Conservation (phyloP, 2,329 filamentous ascomycete species). For the Aspergillus alliaceus region DNA sequence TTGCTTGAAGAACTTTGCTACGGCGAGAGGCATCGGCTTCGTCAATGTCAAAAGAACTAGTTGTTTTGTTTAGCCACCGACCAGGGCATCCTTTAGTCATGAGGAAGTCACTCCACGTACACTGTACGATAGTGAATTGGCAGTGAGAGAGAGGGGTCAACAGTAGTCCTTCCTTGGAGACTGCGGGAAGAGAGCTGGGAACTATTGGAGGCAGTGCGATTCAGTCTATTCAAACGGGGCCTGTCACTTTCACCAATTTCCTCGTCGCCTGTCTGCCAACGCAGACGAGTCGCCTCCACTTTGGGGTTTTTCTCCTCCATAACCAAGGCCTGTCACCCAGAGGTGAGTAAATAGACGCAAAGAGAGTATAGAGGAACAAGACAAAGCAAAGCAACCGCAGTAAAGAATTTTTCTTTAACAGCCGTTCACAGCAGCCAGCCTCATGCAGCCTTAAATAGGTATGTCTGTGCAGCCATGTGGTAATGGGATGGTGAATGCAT, state of each 20-base stretch:
- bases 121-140: slow-evolving; percentile 35
- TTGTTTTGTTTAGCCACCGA: neutral
- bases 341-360: neutral
- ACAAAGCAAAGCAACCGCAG: neutral
- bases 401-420: no score
- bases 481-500: neutral
- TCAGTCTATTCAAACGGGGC: neutral
- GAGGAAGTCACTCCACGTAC: slow-evolving; percentile 13
- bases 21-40: slow-evolving; percentile 53
- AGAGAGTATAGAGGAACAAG: neutral
- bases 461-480: neutral
- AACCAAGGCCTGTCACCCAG: neutral
- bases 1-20: slow-evolving; percentile 43
- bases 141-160: slow-evolving; percentile 27
- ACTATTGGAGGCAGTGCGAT: neutral
- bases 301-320: neutral
- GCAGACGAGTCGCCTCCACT: neutral
- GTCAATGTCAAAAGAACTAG: slow-evolving; percentile 57
- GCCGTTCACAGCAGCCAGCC: no score
- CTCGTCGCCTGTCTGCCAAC: slow-evolving; percentile 1
- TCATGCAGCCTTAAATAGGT: neutral
- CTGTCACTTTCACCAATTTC: neutral
- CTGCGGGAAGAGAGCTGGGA: slow-evolving; percentile 13
- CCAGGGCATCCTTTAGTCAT: neutral
- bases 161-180: slow-evolving; percentile 10